phyloP scores from a whole-genome alignment of 306 rosid genomes.

The Mimosa pudica region DNA sequence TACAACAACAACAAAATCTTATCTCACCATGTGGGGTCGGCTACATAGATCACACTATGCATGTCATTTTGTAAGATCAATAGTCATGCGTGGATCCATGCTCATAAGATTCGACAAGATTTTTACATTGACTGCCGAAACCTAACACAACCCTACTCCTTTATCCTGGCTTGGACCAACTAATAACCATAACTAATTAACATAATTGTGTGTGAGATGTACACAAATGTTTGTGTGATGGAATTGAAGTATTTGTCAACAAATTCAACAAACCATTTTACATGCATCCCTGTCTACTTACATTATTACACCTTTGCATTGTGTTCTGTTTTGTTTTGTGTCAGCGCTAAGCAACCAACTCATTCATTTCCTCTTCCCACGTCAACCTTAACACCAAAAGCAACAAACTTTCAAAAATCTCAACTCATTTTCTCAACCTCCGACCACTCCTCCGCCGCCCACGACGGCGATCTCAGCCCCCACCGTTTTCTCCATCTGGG shows the following conservation, averaged over 20 bases:
- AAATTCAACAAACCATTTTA: not conserved
- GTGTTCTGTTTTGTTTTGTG: not conserved
- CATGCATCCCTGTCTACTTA: not conserved
- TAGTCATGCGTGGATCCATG: no score
- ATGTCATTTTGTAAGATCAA: no score
- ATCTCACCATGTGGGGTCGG: no score
- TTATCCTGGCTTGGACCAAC: no score
- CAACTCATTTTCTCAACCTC: not conserved
- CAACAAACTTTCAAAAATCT: not conserved
- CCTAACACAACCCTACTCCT: no score
- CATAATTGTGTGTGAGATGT: no score
- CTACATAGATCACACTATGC: no score
- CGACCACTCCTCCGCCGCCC: constrained; percentile 6
- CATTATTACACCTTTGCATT: not conserved
- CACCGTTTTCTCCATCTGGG: constrained; percentile 1
- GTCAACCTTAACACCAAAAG: not conserved
- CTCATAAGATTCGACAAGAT: no score
- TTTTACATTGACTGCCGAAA: no score
- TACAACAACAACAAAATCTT: no score
- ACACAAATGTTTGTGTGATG: no score
- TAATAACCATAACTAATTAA: no score
- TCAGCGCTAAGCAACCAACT: not conserved
- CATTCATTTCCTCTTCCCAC: not conserved
- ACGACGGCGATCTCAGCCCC: constrained; percentile 36
- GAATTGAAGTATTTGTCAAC: not conserved